Evolutionary conservation across 1,284 basidiomycete genomes (phyloP).

Genomic region (Gymnopus androsaceus): DNA sequence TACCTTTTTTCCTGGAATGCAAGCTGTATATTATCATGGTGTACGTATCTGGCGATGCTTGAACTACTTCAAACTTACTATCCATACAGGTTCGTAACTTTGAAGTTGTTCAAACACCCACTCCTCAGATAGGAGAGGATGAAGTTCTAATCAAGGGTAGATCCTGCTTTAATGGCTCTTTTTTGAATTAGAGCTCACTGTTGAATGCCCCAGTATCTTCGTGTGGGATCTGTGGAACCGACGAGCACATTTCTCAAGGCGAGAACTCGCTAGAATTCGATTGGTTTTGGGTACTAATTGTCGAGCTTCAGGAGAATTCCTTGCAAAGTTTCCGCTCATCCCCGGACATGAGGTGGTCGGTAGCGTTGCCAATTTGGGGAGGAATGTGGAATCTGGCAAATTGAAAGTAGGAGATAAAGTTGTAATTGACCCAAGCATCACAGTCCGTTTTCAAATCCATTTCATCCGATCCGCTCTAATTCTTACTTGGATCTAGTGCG

Average conservation of each 20-base stretch:
- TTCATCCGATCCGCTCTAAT: constrained; percentile 2
- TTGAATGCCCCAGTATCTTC: constrained; percentile 28
- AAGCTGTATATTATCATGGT: constrained; percentile 16
- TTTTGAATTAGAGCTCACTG: not conserved
- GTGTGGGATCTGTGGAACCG: constrained; percentile 74
- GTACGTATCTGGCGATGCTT: not conserved
- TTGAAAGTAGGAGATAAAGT: constrained; percentile 76
- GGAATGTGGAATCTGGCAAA: constrained; percentile 58
- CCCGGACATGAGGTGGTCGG: constrained; percentile 85
- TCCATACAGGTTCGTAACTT: constrained; percentile 58
- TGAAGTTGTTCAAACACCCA: constrained; percentile 59
- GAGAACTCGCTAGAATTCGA: no score
- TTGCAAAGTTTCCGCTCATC: constrained; percentile 78
- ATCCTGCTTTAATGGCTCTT: not conserved
- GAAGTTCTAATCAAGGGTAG: constrained; percentile 73
- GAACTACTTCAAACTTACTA: not conserved
- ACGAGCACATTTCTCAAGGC: constrained; percentile 75
- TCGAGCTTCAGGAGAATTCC: constrained; percentile 59
- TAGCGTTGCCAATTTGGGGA: constrained; percentile 65
- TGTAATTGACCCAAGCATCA: constrained; percentile 72
- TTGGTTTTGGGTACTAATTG: not conserved
- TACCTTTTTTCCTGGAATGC: not conserved
- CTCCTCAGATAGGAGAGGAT: constrained; percentile 62
- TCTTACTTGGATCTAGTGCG: constrained; percentile 52
- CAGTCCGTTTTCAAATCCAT: constrained; percentile 40